Evolutionary conservation across 345 rosid species (phyloP), one percentile per base, ranked within the genome.

Genomic region (Arabis alpina): DNA sequence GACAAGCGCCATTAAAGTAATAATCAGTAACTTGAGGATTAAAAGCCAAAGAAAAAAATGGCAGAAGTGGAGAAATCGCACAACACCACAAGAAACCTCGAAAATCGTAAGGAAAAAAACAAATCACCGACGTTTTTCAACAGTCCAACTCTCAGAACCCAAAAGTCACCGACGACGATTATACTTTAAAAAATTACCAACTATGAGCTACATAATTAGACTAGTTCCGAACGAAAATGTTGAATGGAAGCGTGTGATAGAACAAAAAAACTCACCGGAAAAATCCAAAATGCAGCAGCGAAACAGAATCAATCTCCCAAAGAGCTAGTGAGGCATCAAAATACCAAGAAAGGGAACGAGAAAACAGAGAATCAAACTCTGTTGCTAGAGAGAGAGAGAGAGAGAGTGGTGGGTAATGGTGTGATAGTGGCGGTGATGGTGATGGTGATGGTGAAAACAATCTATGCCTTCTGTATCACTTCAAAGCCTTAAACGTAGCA

Each of bases 381-480:
- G 72, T 73, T 52, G 59, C 49, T 42, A 9, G 62, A 44, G 8
- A 32, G 54, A 65, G 27, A 55, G 15, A n/a, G 11, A 55, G 14
- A 34, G 25, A 30, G 72, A 16, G 73, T 59, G 68, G 68, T 66
- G 73, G 71, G 68, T 42, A 66, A 66, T 41, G 73, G 73, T 58
- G 48, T 66, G 68, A 72, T 47, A 72, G 76, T 72, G 69, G 76
- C 52, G 64, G 50, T 73, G 77, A 65, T 40, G 66, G 43, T 51
- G 73, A 25, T 6, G 30, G 59, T 49, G 51, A 72, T 13, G 56
- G 58, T 64, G 65, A 64, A 66, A 52, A 59, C 7, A 25, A 63
- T 54, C 13, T 61, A 50, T 67, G 74, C 51, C 78, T 75, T 75
- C 74, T 37, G 78, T 75, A 61, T 68, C 78, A 75, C 74, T 75